phyloP scores from a whole-genome alignment of 2,329 filamentous ascomycete genomes.

The Fusarium protoensiforme region DNA sequence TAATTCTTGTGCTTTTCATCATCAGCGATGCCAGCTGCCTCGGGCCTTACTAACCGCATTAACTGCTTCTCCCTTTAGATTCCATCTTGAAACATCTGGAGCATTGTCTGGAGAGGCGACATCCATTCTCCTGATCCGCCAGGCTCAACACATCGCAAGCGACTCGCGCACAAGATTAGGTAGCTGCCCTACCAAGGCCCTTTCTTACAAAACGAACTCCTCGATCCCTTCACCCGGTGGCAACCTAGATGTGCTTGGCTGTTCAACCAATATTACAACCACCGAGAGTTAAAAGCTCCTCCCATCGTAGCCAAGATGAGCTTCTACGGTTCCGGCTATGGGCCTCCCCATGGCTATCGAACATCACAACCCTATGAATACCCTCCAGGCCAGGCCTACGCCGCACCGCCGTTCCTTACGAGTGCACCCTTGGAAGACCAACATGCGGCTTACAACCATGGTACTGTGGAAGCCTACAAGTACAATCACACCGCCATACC shows the following conservation, averaged over 20 bases:
- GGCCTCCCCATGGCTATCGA: conserved; percentile 36
- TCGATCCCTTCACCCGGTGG: background rate
- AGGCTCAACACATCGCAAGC: background rate
- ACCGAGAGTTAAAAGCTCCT: background rate
- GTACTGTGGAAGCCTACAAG: conserved; percentile 32
- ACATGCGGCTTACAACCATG: conserved; percentile 10
- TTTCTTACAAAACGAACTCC: background rate
- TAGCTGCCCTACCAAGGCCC: background rate
- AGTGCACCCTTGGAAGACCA: conserved; percentile 12
- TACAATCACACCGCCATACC: conserved; percentile 48
- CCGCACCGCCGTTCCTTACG: conserved; percentile 11
- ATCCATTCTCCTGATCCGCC: background rate
- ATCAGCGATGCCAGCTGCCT: background rate
- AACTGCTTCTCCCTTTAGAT: background rate
- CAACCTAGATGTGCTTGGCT: background rate
- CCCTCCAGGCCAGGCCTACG: conserved; percentile 23
- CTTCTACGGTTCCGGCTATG: conserved; percentile 43
- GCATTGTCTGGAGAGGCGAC: background rate
- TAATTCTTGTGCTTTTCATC: background rate
- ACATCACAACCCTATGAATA: conserved; percentile 34
- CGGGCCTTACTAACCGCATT: background rate
- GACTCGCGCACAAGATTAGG: background rate
- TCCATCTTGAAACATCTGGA: background rate
- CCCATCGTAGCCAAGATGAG: conserved; percentile 40
- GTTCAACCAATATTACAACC: background rate